A percentile compares a stretch with the other conserved stretches of the same genome.
These are phyloP conservation scores for Mortierella hygrophila DNA, from an alignment of 192 early-diverging fungal species.

Conservation along the genomic window DNA sequence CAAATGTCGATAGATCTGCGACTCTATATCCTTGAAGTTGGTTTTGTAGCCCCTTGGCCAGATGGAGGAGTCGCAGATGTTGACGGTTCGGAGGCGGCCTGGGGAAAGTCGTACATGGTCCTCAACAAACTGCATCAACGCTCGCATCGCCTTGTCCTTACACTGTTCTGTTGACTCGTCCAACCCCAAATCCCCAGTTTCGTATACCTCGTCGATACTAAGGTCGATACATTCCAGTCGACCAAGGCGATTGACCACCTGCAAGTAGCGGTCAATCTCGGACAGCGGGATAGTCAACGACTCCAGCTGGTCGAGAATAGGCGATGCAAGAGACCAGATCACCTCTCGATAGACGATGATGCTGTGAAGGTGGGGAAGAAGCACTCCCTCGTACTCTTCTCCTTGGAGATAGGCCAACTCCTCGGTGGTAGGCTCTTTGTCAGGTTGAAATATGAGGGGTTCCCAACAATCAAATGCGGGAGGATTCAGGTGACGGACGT, in stretches of 20 bases:
- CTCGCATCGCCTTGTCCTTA: not conserved
- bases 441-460: not conserved
- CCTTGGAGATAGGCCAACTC: not conserved
- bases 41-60: not conserved
- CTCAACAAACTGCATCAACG: not conserved
- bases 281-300: not conserved
- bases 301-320: not conserved
- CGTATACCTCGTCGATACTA: not conserved
- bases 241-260: not conserved
- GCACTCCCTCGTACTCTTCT: no score
- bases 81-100: not conserved
- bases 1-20: not conserved
- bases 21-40: not conserved
- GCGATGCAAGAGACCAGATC: not conserved
- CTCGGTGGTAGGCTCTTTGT: not conserved
- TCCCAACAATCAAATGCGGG: not conserved
- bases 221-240: not conserved
- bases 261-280: not conserved
- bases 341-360: not conserved
- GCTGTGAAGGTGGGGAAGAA: no score
- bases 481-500: not conserved
- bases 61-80: not conserved
- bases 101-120: not conserved
- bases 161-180: not conserved
- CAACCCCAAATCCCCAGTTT: no score